Conservation (phyloP, 2,329 filamentous ascomycete species). For the Fusarium sp. region DNA sequence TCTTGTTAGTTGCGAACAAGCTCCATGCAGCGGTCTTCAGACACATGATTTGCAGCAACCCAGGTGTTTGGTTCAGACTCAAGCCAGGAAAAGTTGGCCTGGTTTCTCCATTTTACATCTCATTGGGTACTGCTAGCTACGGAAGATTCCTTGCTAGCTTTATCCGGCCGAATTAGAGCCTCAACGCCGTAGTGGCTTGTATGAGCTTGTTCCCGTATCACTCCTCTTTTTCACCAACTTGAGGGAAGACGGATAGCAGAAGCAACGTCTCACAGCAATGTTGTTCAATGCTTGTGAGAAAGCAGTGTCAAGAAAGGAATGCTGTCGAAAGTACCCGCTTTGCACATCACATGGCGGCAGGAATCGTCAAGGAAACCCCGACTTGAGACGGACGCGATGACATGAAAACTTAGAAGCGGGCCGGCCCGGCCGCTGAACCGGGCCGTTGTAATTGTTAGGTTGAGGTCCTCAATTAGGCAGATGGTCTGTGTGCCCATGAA, state of each 20-base stretch:
- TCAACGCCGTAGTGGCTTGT: constrained; percentile 22
- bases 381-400: constrained; percentile 18
- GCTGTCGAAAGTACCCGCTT: constrained; percentile 1
- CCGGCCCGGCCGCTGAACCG: constrained; percentile 45
- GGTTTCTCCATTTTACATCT: constrained; percentile 18
- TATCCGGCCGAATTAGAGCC: constrained; percentile 29
- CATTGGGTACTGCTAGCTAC: constrained; percentile 34
- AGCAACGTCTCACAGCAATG: background rate
- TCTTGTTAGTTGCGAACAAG: constrained; percentile 41
- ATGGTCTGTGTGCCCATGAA: constrained; percentile 29
- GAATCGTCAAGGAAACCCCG: constrained; percentile 4
- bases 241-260: background rate
- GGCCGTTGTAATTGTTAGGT: constrained; percentile 43
- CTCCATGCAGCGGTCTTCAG: constrained; percentile 45
- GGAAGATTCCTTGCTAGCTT: constrained; percentile 34
- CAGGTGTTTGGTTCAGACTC: constrained; percentile 43
- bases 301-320: background rate
- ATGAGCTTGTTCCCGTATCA: constrained; percentile 16
- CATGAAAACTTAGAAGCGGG: constrained; percentile 40
- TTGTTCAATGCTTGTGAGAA: background rate
- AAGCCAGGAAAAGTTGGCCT: constrained; percentile 36
- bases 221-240: background rate
- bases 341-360: constrained; percentile 5
- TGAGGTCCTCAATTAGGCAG: constrained; percentile 6
- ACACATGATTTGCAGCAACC: constrained; percentile 53